These are phyloP conservation scores for Inga laurina DNA, from an alignment of 306 rosid genomes.

Conservation along the genomic window DNA sequence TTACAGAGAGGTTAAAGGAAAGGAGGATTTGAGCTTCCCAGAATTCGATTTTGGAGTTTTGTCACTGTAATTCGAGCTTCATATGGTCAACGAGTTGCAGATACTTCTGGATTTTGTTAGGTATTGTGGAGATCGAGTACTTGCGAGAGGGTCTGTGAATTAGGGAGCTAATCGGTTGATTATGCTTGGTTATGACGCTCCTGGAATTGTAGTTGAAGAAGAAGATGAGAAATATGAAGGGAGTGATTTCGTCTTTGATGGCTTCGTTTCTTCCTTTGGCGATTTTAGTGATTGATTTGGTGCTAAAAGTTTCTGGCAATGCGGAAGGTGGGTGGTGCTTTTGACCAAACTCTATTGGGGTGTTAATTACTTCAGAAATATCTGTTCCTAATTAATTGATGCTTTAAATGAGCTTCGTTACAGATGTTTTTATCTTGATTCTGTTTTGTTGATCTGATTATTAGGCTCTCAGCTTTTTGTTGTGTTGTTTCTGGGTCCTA, in stretches of 20 bases:
- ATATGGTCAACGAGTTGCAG: conserved; percentile 41
- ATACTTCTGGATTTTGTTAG: conserved; percentile 25
- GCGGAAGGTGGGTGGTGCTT: conserved; percentile 68
- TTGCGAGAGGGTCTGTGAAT: conserved; percentile 19
- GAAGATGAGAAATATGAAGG: conserved; percentile 33
- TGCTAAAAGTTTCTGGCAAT: conserved; percentile 54
- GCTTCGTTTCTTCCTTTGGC: conserved; percentile 49
- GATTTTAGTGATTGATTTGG: conserved; percentile 55
- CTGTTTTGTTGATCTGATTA: conserved; percentile 34
- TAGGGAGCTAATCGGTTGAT: conserved; percentile 18
- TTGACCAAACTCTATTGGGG: background rate
- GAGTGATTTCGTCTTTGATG: conserved; percentile 37
- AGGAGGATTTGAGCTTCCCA: conserved; percentile 33
- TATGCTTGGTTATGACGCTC: conserved; percentile 22
- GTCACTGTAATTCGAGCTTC: conserved; percentile 10
- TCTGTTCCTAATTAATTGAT: conserved; percentile 13
- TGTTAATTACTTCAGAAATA: conserved; percentile 29
- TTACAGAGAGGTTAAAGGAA: background rate
- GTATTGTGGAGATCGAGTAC: conserved; percentile 37
- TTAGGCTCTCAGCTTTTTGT: conserved; percentile 26
- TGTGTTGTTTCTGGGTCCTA: conserved; percentile 4
- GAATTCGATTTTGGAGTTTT: conserved; percentile 23
- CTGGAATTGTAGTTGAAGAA: conserved; percentile 26
- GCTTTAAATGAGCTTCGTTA: conserved; percentile 20
- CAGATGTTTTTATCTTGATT: conserved; percentile 2